Evolutionary conservation across 2,329 filamentous ascomycete genomes (phyloP), one percentile per base, ranked within the genome.

Genomic region (Colletotrichum sp.): DNA sequence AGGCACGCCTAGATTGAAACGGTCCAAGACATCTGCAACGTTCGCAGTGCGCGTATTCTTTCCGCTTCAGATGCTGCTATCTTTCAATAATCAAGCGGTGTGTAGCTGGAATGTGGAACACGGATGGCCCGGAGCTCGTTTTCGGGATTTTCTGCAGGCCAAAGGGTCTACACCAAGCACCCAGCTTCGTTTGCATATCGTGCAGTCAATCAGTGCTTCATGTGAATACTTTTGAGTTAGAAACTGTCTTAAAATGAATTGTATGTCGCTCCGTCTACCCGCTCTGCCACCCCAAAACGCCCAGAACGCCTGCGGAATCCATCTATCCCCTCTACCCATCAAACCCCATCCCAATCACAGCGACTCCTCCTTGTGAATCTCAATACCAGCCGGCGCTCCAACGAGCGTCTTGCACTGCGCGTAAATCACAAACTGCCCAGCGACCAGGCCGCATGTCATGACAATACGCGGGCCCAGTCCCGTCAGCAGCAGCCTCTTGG

Each of bases 341-440:
- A 2, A 49, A 5, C 9, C 7, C 26, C 24, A 10, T 44, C 21
- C 18, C 39, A 24, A 57, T 68, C 26, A 69, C 18, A 77, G 21
- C 9, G 71, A 70, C 75, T 75, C 52, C 26, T 90, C 88, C 80
- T 90, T 90, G 80, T 90, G 88, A 77, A 90, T 90, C 80, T 90
- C 89, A 66, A 90, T 87, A 34, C 88, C 80, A 0, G 88, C 85
- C 26, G 89, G 88, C 6, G 89, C 89, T 0, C 88, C 88, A 2
- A 89, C 89, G 18, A 90, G 81, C 6, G 87, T 79, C 84, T 90
- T 90, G 83, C 88, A 90, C 79, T 90, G 88, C 4, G 88, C 88
- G 70, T 90, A 90, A 44, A 90, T 90, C 26, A 90, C 89, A 79
- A 90, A 90, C 79, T 90, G 89, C 0, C 86, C 88, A 2, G 88